Conservation (phyloP, 2,329 filamentous ascomycete species). For the Colletotrichum agaves region DNA sequence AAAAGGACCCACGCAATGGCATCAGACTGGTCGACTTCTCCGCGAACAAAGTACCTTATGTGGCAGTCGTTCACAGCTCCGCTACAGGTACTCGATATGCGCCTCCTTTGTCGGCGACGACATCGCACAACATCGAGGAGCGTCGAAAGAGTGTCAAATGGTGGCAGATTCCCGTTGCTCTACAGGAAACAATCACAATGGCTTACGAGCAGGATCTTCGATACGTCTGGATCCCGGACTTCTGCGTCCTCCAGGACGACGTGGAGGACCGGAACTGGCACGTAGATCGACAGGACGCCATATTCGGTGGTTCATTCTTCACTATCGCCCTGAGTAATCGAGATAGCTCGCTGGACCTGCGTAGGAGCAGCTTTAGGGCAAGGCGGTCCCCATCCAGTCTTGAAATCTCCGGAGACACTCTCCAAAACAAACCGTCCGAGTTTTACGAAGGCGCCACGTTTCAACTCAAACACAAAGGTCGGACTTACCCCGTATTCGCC, state of each 20-base stretch:
- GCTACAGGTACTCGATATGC: background rate
- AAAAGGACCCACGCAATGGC: slow-evolving; percentile 13
- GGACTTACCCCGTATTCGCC: background rate
- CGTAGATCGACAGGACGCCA: background rate
- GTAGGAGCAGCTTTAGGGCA: background rate
- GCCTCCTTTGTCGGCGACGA: background rate
- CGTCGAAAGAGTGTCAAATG: slow-evolving; percentile 1
- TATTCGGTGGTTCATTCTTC: slow-evolving; percentile 3
- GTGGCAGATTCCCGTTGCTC: slow-evolving; percentile 18
- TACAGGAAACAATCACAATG: slow-evolving; percentile 14
- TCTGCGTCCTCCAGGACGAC: slow-evolving; percentile 18
- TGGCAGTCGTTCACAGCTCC: background rate
- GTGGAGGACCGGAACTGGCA: slow-evolving; percentile 14
- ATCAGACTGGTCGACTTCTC: slow-evolving; percentile 4
- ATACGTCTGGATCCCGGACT: slow-evolving; percentile 1
- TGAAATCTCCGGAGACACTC: background rate
- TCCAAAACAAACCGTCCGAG: background rate
- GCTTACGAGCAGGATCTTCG: slow-evolving; percentile 9
- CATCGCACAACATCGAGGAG: background rate
- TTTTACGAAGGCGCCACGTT: background rate
- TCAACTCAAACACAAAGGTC: background rate
- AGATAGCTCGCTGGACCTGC: background rate
- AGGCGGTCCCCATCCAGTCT: background rate
- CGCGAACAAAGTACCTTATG: background rate
- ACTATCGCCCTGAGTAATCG: slow-evolving; percentile 15